Conservation (phyloP, 352 stramenopile species). For the Globisporangium viniferum region DNA sequence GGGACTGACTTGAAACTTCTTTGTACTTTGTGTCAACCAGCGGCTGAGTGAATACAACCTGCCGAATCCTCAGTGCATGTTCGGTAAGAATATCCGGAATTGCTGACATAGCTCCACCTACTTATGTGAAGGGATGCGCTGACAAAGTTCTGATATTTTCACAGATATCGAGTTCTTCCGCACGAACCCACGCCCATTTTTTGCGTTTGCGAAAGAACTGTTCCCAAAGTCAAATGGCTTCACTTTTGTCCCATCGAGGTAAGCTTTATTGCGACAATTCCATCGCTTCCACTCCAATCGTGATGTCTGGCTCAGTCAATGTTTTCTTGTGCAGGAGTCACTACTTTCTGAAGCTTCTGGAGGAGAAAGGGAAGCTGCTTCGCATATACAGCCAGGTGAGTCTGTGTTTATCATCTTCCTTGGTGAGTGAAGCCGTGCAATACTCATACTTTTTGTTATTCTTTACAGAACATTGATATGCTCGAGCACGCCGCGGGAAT, state of each 20-base stretch:
- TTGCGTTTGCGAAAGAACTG: constrained; percentile 92
- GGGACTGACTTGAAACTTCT: neutral
- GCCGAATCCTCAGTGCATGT: constrained; percentile 86
- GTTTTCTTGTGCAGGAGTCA: constrained; percentile 71
- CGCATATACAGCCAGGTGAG: constrained; percentile 89
- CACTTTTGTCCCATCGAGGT: constrained; percentile 76
- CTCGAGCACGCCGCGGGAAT: constrained; percentile 93
- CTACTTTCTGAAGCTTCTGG: constrained; percentile 93
- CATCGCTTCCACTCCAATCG: neutral
- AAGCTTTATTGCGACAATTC: neutral
- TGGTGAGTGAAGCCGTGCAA: neutral
- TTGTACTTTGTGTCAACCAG: constrained; percentile 23
- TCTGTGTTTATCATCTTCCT: neutral
- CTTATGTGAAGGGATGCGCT: neutral
- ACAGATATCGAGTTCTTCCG: constrained; percentile 97
- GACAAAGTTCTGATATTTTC: constrained; percentile 4
- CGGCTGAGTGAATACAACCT: constrained; percentile 79
- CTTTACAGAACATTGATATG: constrained; percentile 97
- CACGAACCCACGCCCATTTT: constrained; percentile 96
- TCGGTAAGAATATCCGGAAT: constrained; percentile 35
- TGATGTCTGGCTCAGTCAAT: neutral
- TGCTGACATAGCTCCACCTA: neutral
- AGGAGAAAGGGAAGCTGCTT: constrained; percentile 91
- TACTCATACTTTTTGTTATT: neutral
- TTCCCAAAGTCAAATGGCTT: constrained; percentile 80